Evolutionary conservation across 1,284 basidiomycete genomes (phyloP).

Genomic region (Puccinia hordei): DNA sequence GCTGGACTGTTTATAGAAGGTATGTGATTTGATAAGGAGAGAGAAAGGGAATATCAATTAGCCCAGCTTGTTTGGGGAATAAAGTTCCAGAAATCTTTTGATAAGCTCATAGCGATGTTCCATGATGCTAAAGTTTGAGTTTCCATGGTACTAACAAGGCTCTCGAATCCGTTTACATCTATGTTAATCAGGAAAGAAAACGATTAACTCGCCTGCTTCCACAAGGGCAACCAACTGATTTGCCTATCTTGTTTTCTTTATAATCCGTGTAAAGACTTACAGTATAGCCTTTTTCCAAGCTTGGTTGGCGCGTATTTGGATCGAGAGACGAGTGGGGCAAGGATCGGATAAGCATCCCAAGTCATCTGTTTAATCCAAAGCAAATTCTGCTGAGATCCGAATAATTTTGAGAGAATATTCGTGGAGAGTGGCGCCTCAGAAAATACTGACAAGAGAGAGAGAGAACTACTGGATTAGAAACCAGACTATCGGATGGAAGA

Average conservation of each 20-base stretch:
- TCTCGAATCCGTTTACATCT: slow-evolving; percentile 47
- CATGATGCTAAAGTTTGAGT: slow-evolving; percentile 34
- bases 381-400: slow-evolving; percentile 66
- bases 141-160: slow-evolving; percentile 44
- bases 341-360: slow-evolving; percentile 62
- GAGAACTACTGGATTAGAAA: slow-evolving; percentile 64
- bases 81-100: slow-evolving; percentile 36
- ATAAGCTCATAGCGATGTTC: slow-evolving; percentile 35
- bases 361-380: slow-evolving; percentile 82
- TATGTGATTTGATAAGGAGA: not conserved
- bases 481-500: too few species aligned
- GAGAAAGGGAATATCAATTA: not conserved
- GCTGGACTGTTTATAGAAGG: too few species aligned
- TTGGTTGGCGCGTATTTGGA: slow-evolving; percentile 19
- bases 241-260: too few species aligned
- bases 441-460: slow-evolving; percentile 90
- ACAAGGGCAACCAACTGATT: not conserved
- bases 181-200: not conserved
- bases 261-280: slow-evolving; percentile 1
- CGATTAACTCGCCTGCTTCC: not conserved
- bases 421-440: slow-evolving; percentile 70
- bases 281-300: slow-evolving; percentile 27
- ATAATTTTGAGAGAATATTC: slow-evolving; percentile 69
- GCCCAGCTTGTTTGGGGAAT: slow-evolving; percentile 23
- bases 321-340: slow-evolving; percentile 2